Evolutionary conservation across 305 asterid species (phyloP).

Genomic region (Fraxinus greggii): DNA sequence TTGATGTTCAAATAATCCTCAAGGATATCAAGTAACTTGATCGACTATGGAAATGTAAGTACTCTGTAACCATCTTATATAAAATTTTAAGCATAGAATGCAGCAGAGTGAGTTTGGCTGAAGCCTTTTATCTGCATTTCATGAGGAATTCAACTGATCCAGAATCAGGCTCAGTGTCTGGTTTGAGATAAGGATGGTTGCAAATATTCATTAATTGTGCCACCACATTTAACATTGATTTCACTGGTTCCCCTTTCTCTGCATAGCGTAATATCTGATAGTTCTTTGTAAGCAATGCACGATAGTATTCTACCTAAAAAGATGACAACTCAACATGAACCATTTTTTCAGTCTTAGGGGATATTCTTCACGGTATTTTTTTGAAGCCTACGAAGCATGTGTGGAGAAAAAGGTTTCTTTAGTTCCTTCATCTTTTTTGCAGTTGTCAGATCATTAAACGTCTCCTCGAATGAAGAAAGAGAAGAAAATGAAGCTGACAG

Average conservation of each 20-base stretch:
- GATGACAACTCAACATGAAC: constrained; percentile 98
- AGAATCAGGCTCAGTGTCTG: constrained; percentile 92
- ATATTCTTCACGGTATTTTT: constrained; percentile 94
- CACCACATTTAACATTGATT: constrained; percentile 92
- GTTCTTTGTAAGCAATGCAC: constrained; percentile 95
- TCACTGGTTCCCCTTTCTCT: constrained; percentile 85
- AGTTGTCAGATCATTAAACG: constrained; percentile 81
- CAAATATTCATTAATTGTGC: constrained; percentile 95
- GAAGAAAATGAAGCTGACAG: constrained; percentile 91
- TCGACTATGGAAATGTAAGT: constrained; percentile 90
- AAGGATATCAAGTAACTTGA: constrained; percentile 87
- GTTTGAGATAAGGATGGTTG: constrained; percentile 96
- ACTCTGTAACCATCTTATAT: constrained; percentile 86
- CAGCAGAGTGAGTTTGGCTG: constrained; percentile 84
- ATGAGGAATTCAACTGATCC: constrained; percentile 82
- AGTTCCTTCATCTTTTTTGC: constrained; percentile 90
- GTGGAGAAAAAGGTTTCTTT: constrained; percentile 96
- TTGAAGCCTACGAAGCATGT: constrained; percentile 92
- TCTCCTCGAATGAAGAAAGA: constrained; percentile 80
- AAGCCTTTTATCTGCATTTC: constrained; percentile 98
- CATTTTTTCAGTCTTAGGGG: constrained; percentile 91
- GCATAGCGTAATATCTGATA: constrained; percentile 87
- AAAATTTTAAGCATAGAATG: constrained; percentile 88
- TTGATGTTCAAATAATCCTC: constrained; percentile 88
- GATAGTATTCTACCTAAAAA: constrained; percentile 94